Evolutionary conservation across 2,329 filamentous ascomycete species (phyloP), one percentile per base, ranked within the genome.

Genomic region (Colletotrichum plurivorum): DNA sequence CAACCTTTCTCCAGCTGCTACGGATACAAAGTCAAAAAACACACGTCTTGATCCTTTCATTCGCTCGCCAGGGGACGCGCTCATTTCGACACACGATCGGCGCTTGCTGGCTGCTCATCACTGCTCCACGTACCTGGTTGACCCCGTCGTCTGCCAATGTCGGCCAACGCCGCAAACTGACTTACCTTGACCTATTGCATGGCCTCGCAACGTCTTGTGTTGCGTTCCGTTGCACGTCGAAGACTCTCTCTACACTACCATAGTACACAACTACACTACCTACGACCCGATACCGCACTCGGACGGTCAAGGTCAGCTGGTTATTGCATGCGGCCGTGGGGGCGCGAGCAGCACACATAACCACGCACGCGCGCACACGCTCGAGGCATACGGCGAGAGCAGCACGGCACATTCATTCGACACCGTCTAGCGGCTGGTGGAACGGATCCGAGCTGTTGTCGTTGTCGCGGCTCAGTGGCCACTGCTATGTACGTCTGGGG

Each of bases 1-100:
- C 56, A 59, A 60, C 66, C 66, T 66, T 69, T 66, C 31, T 52
- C 62, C 55, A 60, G 62, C 66, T 69, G 66, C 51, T 43, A 69
- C 66, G 66, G 60, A 69, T 43, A 69, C 66, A 69, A 66, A 69
- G 66, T 60, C 62, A 66, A 69, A 69, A 69, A 69, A 66, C 55
- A 55, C 27, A 41, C 43, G 16, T 20, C 48, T 27, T 65, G 20
- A 57, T 16, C 36, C 45, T 66, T 60, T 56, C 48, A 66, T 60
- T 69, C 51, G 66, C 22, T 41, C 16, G 13, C 20, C 13, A 22
- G 41, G 48, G 54, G 27, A 20, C 43, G 22, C n/a, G 55, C 51
- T 45, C 41, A 48, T 65, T 65, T 69, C 55, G 62, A 60, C 43
- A 61, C 66, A 48, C 31, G 62, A 66, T 69, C 66, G 55, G 62